These are phyloP conservation scores for Thymus mandschuricus DNA, from an alignment of 257 asterid species.

Conservation along the genomic window DNA sequence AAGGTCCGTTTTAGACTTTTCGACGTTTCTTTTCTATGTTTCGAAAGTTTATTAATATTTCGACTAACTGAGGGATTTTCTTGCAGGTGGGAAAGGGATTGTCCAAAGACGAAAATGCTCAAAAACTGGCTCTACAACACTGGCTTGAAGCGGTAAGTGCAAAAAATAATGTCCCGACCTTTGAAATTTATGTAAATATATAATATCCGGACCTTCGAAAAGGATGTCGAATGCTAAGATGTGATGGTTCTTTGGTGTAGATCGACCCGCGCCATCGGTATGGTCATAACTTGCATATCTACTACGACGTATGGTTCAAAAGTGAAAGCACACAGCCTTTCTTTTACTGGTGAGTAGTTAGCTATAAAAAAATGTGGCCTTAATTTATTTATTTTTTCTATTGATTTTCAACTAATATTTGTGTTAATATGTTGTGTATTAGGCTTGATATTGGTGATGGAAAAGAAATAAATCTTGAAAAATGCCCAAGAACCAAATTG, in stretches of 20 bases:
- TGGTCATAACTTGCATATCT: slow-evolving; percentile 82
- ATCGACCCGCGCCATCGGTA: slow-evolving; percentile 91
- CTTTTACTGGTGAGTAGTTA: slow-evolving; percentile 79
- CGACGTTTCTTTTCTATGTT: neutral
- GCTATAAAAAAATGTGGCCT: neutral
- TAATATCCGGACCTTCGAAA: neutral
- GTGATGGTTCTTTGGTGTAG: slow-evolving; percentile 34
- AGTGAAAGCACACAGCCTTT: slow-evolving; percentile 83
- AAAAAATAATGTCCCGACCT: too few relatives aligned
- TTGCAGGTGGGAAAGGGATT: slow-evolving; percentile 86
- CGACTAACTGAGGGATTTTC: too few relatives aligned
- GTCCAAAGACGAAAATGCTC: slow-evolving; percentile 89
- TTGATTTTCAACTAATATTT: neutral
- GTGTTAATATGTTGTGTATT: neutral
- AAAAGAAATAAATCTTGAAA: slow-evolving; percentile 69
- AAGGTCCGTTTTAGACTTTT: slow-evolving; percentile 44
- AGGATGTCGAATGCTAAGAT: too few relatives aligned
- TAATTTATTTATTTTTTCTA: neutral
- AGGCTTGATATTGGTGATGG: slow-evolving; percentile 83
- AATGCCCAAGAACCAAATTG: slow-evolving; percentile 64
- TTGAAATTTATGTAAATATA: too few relatives aligned
- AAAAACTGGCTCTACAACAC: slow-evolving; percentile 77
- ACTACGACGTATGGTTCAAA: slow-evolving; percentile 74
- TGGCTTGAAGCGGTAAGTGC: slow-evolving; percentile 94
- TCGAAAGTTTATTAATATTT: neutral